Evolutionary conservation across 495 filamentous ascomycete genomes (phyloP).

Genomic region (Pseudomonodictys pantanalensis): DNA sequence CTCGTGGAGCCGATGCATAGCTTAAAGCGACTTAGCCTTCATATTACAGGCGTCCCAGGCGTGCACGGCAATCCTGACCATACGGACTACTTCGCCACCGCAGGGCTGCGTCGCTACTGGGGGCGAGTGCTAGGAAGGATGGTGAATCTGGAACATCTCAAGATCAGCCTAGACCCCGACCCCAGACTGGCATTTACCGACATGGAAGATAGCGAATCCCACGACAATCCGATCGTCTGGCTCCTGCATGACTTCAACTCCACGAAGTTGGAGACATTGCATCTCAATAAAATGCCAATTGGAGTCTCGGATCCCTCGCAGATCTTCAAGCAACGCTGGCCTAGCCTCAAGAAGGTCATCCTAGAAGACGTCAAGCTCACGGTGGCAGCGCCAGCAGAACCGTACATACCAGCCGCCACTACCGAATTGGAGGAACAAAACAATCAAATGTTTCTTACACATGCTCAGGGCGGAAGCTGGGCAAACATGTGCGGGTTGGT

Average conservation of each 20-base stretch:
- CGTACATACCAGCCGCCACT: no score
- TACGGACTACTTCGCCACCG: no score
- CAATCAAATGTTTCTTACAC: background rate
- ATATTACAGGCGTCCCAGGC: conserved; percentile 7
- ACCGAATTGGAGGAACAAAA: background rate
- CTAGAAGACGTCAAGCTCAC: no score
- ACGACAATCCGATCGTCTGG: background rate
- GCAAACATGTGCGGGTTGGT: background rate
- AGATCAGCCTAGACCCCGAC: background rate
- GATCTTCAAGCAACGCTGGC: no score
- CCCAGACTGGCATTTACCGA: background rate
- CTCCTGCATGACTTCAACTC: background rate
- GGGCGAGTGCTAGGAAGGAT: background rate
- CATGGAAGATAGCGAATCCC: background rate
- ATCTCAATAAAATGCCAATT: background rate
- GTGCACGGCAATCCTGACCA: conserved; percentile 2
- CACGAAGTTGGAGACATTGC: background rate
- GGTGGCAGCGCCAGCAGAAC: no score
- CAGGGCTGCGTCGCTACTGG: conserved; percentile 3
- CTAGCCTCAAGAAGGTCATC: no score
- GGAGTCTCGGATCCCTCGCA: no score
- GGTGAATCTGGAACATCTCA: background rate
- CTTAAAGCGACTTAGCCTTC: no score
- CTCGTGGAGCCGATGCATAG: no score
- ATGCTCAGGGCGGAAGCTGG: background rate